A percentile compares a stretch with the other conserved stretches of the same genome.
phyloP scores from a whole-genome alignment of 805 yeast species.

The Wickerhamomyces sydowiorum region DNA sequence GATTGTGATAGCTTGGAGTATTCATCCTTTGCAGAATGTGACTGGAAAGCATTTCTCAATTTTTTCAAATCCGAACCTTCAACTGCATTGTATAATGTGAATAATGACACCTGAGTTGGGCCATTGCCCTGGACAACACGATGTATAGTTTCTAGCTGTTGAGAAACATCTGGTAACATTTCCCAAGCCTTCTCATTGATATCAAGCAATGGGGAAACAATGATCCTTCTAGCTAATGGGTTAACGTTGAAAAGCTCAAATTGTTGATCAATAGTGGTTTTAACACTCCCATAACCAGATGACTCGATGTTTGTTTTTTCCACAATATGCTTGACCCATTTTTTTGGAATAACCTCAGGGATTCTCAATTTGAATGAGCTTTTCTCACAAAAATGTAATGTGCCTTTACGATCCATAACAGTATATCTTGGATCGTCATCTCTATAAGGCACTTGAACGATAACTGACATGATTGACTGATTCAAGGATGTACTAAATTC shows the following conservation, averaged over 20 bases:
- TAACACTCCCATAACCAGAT: constrained; percentile 24
- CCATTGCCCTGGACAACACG: constrained; percentile 35
- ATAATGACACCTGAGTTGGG: constrained; percentile 34
- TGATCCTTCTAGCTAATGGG: constrained; percentile 24
- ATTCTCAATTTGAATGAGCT: constrained; percentile 42
- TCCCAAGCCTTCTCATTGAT: constrained; percentile 37
- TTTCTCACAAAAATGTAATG: constrained; percentile 41
- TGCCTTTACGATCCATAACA: constrained; percentile 52
- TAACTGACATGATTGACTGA: constrained; percentile 43
- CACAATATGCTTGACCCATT: constrained; percentile 26
- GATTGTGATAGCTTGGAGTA: constrained; percentile 19
- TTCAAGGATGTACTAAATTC: constrained; percentile 37
- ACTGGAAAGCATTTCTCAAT: constrained; percentile 12
- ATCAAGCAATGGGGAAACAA: constrained; percentile 29
- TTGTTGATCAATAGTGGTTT: constrained; percentile 20
- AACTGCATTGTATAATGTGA: constrained; percentile 32
- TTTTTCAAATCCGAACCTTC: constrained; percentile 25
- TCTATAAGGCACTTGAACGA: constrained; percentile 46
- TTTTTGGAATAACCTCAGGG: constrained; percentile 44
- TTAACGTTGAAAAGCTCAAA: constrained; percentile 27
- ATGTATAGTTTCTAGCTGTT: constrained; percentile 42
- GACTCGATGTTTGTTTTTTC: constrained; percentile 10
- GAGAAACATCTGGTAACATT: constrained; percentile 31
- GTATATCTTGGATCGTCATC: constrained; percentile 51
- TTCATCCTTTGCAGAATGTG: constrained; percentile 18